These are phyloP conservation scores for Zygosaccharomyces bailii DNA, from an alignment of 805 yeast genomes.

Conservation along the genomic window DNA sequence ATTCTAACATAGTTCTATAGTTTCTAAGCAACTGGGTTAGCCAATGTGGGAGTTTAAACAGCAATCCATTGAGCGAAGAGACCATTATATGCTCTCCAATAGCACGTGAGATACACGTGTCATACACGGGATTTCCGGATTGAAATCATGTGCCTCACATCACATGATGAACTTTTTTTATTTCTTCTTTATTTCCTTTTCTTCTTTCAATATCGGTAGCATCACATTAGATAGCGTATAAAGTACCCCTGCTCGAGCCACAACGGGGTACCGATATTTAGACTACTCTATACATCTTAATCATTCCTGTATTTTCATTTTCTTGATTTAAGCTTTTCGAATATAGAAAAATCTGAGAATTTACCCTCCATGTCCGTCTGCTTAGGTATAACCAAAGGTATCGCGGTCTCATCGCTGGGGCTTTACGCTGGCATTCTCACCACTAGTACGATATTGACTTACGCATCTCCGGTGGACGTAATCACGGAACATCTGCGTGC, in stretches of 20 bases:
- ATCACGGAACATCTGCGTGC: conserved; percentile 18
- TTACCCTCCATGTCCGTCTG: conserved; percentile 14
- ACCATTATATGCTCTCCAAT: too few species aligned
- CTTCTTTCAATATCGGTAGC: not conserved
- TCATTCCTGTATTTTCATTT: not conserved
- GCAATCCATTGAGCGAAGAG: too few species aligned
- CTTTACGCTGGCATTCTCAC: conserved; percentile 49
- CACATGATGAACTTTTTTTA: not conserved
- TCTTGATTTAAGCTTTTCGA: not conserved
- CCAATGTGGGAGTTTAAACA: too few species aligned
- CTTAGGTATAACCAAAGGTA: conserved; percentile 47
- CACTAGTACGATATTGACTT: conserved; percentile 36
- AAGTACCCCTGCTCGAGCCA: not conserved
- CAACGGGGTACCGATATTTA: not conserved
- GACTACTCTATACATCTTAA: not conserved
- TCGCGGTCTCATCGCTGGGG: conserved; percentile 68
- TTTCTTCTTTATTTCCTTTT: not conserved
- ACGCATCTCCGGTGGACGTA: conserved; percentile 27
- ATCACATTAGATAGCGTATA: not conserved
- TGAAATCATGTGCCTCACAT: not conserved
- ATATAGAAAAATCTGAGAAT: not conserved
- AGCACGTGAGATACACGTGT: not conserved
- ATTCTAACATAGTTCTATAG: too few species aligned
- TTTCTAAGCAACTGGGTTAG: too few species aligned
- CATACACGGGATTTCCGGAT: not conserved